Evolutionary conservation across 768 basidiomycete genomes (phyloP).

Genomic region (Leucocoprinus leucothites): DNA sequence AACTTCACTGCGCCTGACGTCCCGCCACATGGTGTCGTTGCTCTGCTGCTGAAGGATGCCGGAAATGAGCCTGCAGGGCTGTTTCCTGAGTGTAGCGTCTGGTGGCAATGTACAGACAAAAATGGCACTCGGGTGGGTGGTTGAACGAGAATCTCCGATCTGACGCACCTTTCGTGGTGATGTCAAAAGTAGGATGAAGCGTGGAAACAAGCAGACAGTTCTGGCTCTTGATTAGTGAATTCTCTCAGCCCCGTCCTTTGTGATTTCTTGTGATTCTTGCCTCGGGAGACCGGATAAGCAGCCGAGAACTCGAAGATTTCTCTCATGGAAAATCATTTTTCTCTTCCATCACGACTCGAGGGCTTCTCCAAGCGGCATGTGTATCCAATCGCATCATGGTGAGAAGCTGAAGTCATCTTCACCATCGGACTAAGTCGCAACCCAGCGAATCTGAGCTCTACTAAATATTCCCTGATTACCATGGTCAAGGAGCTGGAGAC

Average conservation of each 20-base stretch:
- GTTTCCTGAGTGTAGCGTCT: conserved; percentile 49
- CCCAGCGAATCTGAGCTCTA: too few species aligned
- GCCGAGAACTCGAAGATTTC: too few species aligned
- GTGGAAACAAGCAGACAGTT: not conserved
- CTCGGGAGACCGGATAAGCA: not conserved
- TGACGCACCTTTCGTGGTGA: not conserved
- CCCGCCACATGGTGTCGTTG: conserved; percentile 68
- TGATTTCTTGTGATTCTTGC: not conserved
- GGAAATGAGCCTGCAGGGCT: conserved; percentile 62
- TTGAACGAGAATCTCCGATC: conserved; percentile 8
- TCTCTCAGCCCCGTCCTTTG: not conserved
- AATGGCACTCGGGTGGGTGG: conserved; percentile 41
- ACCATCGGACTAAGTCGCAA: too few species aligned
- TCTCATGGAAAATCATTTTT: too few species aligned
- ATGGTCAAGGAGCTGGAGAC: too few species aligned
- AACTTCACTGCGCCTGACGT: conserved; percentile 51
- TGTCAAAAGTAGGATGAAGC: not conserved
- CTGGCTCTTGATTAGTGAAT: not conserved
- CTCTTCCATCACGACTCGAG: too few species aligned
- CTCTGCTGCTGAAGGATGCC: conserved; percentile 59
- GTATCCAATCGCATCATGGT: too few species aligned
- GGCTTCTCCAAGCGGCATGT: too few species aligned
- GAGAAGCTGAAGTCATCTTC: too few species aligned
- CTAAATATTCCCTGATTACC: too few species aligned
- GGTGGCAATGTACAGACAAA: conserved; percentile 46